phyloP scores from a whole-genome alignment of 176 grass and related monocot species.

The Oryza meyeriana region DNA sequence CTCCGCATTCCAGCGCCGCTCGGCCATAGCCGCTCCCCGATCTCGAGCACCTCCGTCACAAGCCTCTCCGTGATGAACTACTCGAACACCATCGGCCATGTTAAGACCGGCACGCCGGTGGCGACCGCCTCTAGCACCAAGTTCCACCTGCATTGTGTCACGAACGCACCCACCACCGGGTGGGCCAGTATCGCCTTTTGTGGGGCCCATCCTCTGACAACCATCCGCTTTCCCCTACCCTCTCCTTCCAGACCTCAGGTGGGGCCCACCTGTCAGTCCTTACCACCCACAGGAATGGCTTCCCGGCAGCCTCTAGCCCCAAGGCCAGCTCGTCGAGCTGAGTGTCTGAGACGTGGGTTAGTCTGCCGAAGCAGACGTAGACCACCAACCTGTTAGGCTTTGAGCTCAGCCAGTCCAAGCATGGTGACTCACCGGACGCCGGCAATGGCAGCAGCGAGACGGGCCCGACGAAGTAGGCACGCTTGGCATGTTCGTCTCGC shows the following conservation, averaged over 20 bases:
- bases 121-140: conserved; percentile 15
- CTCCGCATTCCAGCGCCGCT: not conserved
- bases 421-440: not conserved
- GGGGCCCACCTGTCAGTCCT: not conserved
- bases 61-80: conserved; percentile 44
- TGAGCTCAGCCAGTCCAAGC: conserved; percentile 25
- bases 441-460: not conserved
- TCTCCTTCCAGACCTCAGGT: conserved; percentile 16
- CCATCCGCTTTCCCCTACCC: not conserved
- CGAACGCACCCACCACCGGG: conserved; percentile 7
- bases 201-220: conserved; percentile 30
- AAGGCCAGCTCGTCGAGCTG: conserved; percentile 34
- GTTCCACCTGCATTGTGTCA: conserved; percentile 2
- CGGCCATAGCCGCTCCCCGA: not conserved
- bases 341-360: not conserved
- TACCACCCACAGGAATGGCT: conserved; percentile 38
- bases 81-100: conserved; percentile 32
- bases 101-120: not conserved
- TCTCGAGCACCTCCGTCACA: not conserved
- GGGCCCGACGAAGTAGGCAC: conserved; percentile 29
- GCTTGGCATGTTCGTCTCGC: not conserved
- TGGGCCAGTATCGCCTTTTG: conserved; percentile 21
- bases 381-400: conserved; percentile 20
- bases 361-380: conserved; percentile 43
- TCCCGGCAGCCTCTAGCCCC: conserved; percentile 25